Evolutionary conservation across 495 filamentous ascomycete species (phyloP).

Genomic region (Arthonia radiata): DNA sequence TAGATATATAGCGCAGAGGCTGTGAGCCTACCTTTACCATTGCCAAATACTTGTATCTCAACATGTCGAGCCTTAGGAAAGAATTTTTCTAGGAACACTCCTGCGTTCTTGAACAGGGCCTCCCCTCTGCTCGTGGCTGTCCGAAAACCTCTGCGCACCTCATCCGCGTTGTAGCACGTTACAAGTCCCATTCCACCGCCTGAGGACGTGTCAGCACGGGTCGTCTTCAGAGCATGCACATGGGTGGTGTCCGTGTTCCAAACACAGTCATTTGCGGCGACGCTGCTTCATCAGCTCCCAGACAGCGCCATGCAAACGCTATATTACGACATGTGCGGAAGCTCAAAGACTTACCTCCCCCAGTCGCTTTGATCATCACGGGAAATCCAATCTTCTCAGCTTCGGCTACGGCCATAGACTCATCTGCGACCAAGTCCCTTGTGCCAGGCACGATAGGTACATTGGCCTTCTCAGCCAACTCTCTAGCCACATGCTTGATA

Average conservation of each 20-base stretch:
- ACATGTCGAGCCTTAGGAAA: constrained; percentile 24
- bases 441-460: constrained; percentile 30
- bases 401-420: constrained; percentile 20
- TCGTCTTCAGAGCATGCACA: too few species aligned
- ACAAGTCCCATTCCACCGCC: too few species aligned
- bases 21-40: constrained; percentile 21
- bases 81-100: constrained; percentile 21
- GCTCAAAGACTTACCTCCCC: too few species aligned
- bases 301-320: too few species aligned
- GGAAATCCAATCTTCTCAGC: constrained; percentile 25
- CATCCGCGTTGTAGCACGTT: constrained; percentile 14
- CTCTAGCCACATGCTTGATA: constrained; percentile 29
- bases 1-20: too few species aligned
- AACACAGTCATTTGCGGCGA: too few species aligned
- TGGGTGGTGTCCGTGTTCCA: too few species aligned
- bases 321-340: too few species aligned
- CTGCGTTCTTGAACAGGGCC: constrained; percentile 20
- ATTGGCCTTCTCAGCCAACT: constrained; percentile 22
- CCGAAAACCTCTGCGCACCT: constrained; percentile 16
- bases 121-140: constrained; percentile 17
- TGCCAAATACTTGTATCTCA: constrained; percentile 33
- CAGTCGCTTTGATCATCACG: constrained; percentile 32
- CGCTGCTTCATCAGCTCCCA: too few species aligned
- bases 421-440: constrained; percentile 19
- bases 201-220: too few species aligned